Conservation (phyloP, 768 basidiomycete species). For the Trametes punicea region DNA sequence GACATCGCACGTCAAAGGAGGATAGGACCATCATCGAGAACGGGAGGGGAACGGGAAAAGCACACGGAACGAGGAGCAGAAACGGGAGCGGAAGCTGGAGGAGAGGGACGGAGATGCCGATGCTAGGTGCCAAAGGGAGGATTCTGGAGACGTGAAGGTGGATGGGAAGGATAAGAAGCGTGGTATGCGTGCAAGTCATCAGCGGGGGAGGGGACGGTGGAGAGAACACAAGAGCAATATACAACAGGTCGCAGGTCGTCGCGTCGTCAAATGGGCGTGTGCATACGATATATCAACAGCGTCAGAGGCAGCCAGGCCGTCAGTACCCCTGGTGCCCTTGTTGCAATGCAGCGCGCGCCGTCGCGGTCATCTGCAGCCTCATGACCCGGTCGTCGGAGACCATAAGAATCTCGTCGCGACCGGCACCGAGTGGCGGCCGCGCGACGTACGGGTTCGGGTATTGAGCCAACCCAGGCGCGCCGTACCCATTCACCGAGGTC, state of each 20-base stretch:
- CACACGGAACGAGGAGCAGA: not conserved
- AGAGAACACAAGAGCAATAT: constrained; percentile 10
- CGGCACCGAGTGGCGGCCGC: constrained; percentile 42
- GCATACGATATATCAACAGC: not conserved
- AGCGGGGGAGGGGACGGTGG: not conserved
- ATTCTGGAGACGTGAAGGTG: constrained; percentile 25
- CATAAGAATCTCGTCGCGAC: constrained; percentile 83
- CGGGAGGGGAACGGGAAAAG: not conserved
- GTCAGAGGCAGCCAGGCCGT: not conserved
- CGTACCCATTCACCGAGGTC: constrained; percentile 21
- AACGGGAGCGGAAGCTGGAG: not conserved
- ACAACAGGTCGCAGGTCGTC: constrained; percentile 14
- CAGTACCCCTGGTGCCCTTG: not conserved
- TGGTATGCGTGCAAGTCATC: constrained; percentile 14
- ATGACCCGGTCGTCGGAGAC: constrained; percentile 87
- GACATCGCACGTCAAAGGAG: constrained; percentile 22
- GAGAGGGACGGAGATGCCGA: not conserved
- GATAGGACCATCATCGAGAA: not conserved
- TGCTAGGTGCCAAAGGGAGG: not conserved
- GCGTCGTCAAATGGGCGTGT: constrained; percentile 8
- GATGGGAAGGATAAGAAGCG: not conserved
- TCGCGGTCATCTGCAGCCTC: constrained; percentile 52
- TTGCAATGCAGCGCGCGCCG: constrained; percentile 18
- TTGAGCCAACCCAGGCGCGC: constrained; percentile 28
- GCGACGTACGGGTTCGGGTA: constrained; percentile 45